These are phyloP conservation scores for Solanum aculeatissimum DNA, from an alignment of 305 asterid species.

Conservation along the genomic window DNA sequence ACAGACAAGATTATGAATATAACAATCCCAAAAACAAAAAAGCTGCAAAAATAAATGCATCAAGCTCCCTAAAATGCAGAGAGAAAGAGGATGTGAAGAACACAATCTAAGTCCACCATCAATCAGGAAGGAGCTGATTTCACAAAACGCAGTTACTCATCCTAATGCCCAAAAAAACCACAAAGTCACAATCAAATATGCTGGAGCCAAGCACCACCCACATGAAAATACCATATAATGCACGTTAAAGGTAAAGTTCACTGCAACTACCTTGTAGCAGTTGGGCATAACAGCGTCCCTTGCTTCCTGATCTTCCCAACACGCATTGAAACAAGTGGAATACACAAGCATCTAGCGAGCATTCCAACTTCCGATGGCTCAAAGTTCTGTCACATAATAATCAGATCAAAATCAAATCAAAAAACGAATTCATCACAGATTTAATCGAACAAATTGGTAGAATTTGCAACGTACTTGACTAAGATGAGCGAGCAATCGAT, in stretches of 20 bases:
- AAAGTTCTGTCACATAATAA: constrained; percentile 47
- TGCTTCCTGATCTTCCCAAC: constrained; percentile 81
- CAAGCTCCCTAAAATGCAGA: not conserved
- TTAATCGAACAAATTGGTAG: not conserved
- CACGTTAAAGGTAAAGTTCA: not conserved
- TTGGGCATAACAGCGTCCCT: constrained; percentile 61
- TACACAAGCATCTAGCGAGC: constrained; percentile 87
- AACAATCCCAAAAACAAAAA: not conserved
- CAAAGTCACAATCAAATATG: not conserved
- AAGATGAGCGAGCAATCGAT: constrained; percentile 65
- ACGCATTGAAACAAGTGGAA: constrained; percentile 88
- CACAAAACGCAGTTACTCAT: not conserved
- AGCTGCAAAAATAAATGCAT: not conserved
- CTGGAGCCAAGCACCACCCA: not conserved
- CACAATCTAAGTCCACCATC: not conserved
- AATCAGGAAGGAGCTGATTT: not conserved
- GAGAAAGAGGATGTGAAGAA: not conserved
- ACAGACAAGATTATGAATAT: not conserved
- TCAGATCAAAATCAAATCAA: not conserved
- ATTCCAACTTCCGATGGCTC: constrained; percentile 89
- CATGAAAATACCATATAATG: not conserved
- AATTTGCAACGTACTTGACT: constrained; percentile 43
- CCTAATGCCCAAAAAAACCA: not conserved
- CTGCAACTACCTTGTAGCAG: constrained; percentile 56
- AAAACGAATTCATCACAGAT: not conserved